Percentiles rank a stretch among this genome's conserved stretches.
phyloP scores from a whole-genome alignment of 768 basidiomycete genomes.

The Leccinum boreale region DNA sequence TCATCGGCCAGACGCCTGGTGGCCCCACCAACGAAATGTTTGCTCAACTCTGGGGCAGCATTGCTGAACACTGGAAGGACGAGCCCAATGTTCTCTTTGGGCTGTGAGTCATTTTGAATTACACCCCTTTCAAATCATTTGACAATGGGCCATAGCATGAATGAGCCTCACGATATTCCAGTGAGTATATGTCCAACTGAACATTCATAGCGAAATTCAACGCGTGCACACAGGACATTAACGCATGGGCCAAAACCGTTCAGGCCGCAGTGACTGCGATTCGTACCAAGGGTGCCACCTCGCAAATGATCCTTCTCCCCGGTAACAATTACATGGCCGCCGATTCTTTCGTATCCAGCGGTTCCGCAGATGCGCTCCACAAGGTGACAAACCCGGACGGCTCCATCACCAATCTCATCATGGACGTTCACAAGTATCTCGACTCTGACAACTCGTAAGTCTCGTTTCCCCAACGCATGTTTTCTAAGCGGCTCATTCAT shows the following conservation, averaged over 20 bases:
- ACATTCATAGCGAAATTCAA: not conserved
- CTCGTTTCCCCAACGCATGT: not conserved
- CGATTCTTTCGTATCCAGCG: conserved; percentile 46
- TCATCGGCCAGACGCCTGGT: conserved; percentile 52
- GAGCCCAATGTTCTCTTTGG: conserved; percentile 46
- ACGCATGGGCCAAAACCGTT: conserved; percentile 45
- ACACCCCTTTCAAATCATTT: not conserved
- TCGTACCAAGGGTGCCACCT: conserved; percentile 46
- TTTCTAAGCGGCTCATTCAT: not conserved
- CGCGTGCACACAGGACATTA: conserved; percentile 29
- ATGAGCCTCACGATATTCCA: conserved; percentile 60
- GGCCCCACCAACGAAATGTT: conserved; percentile 55
- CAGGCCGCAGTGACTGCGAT: conserved; percentile 65
- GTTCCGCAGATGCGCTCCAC: conserved; percentile 46
- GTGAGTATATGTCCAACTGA: conserved; percentile 6
- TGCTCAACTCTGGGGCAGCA: conserved; percentile 48
- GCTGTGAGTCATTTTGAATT: conserved; percentile 33
- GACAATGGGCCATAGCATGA: conserved; percentile 42
- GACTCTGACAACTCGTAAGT: conserved; percentile 50
- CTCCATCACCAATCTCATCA: conserved; percentile 42
- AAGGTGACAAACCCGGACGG: conserved; percentile 47
- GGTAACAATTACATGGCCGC: conserved; percentile 59
- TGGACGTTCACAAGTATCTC: conserved; percentile 65
- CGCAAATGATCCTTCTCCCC: conserved; percentile 56
- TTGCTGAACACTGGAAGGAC: conserved; percentile 48